Evolutionary conservation across 129 eudicot species (phyloP).

Genomic region (Saposhnikovia divaricata): DNA sequence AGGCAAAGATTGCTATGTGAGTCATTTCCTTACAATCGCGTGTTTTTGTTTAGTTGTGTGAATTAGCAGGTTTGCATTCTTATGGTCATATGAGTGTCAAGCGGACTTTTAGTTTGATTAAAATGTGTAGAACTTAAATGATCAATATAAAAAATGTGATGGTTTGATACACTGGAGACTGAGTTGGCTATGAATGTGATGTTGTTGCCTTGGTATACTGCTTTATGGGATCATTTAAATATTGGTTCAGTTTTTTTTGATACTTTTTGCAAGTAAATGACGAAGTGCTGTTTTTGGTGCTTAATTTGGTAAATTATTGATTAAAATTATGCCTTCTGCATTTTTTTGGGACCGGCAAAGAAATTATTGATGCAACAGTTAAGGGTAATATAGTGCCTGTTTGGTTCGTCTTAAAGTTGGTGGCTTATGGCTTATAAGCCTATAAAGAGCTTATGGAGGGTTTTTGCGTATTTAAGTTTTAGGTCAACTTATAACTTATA

Average conservation of each 20-base stretch:
- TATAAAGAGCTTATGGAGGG: too few relatives aligned
- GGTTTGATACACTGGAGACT: background rate
- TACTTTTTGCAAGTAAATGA: background rate
- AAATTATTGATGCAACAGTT: slow-evolving; percentile 68
- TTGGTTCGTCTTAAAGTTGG: too few relatives aligned
- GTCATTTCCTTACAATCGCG: slow-evolving; percentile 10
- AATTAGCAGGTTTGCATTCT: background rate
- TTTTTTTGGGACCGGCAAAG: slow-evolving; percentile 78
- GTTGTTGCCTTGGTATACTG: background rate
- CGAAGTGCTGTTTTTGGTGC: too few relatives aligned
- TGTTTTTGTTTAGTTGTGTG: background rate
- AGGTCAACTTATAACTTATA: too few relatives aligned
- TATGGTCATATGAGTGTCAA: background rate
- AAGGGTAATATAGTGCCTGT: slow-evolving; percentile 77
- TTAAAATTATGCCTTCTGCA: slow-evolving; percentile 23
- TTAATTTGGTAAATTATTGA: background rate
- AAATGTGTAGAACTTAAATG: background rate
- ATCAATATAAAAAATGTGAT: background rate
- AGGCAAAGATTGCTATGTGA: slow-evolving; percentile 56
- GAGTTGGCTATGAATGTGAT: background rate
- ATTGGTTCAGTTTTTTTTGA: too few relatives aligned
- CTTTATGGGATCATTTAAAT: background rate
- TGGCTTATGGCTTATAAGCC: too few relatives aligned
- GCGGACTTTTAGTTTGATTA: background rate
- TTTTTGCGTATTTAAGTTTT: too few relatives aligned